Evolutionary conservation across 2,329 filamentous ascomycete genomes (phyloP).

Genomic region (Exophiala mesophila): DNA sequence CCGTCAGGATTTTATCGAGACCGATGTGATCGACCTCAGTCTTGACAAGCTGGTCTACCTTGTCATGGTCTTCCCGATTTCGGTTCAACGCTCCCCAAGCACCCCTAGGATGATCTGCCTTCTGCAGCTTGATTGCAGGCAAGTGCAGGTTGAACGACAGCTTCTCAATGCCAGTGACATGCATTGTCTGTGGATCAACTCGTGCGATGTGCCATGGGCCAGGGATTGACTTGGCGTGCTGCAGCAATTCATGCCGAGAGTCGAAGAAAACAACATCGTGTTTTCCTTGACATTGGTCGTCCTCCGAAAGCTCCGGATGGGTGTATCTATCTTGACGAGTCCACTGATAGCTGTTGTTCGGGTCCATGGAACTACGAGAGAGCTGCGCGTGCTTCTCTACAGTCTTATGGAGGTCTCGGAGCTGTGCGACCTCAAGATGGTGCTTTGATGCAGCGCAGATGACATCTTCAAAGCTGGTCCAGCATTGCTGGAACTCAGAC

Average conservation of each 20-base stretch:
- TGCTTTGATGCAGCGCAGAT: slow-evolving; percentile 7
- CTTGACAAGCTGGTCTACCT: background rate
- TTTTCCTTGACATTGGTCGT: background rate
- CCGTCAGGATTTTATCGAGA: background rate
- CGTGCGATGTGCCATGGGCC: slow-evolving; percentile 1
- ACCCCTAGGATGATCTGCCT: background rate
- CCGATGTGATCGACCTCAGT: slow-evolving; percentile 1
- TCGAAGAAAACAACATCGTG: background rate
- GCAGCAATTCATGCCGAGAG: background rate
- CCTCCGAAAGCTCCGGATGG: background rate
- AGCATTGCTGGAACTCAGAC: background rate
- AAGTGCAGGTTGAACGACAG: background rate
- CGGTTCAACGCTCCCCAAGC: background rate
- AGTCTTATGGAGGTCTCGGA: background rate
- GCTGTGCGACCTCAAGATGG: slow-evolving; percentile 6
- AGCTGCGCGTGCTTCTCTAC: background rate
- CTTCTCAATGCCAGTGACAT: background rate
- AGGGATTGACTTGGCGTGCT: background rate
- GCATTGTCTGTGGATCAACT: background rate
- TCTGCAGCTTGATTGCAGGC: background rate
- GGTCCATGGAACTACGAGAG: background rate
- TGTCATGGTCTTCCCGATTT: background rate
- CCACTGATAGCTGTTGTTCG: background rate
- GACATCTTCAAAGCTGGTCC: background rate
- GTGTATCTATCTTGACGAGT: background rate